Conservation (phyloP, 177 flowering plant genomes). For the Tripterygium wilfordii region DNA sequence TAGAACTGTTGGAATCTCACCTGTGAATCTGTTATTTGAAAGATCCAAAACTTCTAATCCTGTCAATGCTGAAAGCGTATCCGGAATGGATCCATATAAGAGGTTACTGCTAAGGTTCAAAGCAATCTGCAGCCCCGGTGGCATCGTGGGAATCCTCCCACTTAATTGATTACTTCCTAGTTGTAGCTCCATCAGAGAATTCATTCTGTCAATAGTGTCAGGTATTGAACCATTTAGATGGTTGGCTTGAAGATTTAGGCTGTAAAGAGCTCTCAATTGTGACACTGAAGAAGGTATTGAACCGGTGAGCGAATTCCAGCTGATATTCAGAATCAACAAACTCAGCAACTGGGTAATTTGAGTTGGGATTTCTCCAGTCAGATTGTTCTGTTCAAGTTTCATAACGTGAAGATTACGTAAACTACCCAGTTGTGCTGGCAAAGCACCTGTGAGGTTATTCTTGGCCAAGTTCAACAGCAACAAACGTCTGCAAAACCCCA, state of each 20-base stretch:
- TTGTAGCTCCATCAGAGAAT: constrained; percentile 45
- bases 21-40: constrained; percentile 56
- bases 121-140: constrained; percentile 38
- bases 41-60: constrained; percentile 60
- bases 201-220: constrained; percentile 13
- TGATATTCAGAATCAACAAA: constrained; percentile 38
- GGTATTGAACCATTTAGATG: constrained; percentile 57
- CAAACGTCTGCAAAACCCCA: constrained; percentile 41
- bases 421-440: constrained; percentile 44
- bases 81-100: constrained; percentile 54
- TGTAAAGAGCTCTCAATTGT: constrained; percentile 25
- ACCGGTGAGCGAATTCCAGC: constrained; percentile 51
- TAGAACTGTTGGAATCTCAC: constrained; percentile 43
- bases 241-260: constrained; percentile 30
- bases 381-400: constrained; percentile 42
- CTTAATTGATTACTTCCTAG: constrained; percentile 46
- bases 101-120: constrained; percentile 65
- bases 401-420: constrained; percentile 46
- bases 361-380: constrained; percentile 49
- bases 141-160: constrained; percentile 53
- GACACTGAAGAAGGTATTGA: constrained; percentile 46
- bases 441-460: constrained; percentile 37
- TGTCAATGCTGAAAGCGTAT: constrained; percentile 19
- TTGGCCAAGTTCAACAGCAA: constrained; percentile 46
- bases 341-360: constrained; percentile 21